A percentile compares a stretch with the other conserved stretches of the same genome.
phyloP scores from a whole-genome alignment of 148 eudicot genomes.

The Oxyria digyna region DNA sequence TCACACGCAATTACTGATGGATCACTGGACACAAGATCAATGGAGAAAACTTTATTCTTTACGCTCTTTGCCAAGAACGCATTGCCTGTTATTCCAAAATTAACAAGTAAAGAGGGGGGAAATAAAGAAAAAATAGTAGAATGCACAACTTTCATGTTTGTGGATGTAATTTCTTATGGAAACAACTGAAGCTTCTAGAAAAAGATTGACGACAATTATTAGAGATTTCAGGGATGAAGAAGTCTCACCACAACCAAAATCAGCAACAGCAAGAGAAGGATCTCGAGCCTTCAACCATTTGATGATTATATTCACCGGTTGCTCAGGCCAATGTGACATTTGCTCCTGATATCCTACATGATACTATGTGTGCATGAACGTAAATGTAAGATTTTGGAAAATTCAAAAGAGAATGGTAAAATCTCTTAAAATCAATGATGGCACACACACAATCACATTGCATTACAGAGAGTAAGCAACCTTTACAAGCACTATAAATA shows the following conservation, averaged over 20 bases:
- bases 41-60: slow-evolving; percentile 80
- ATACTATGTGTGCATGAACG: slow-evolving; percentile 54
- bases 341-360: slow-evolving; percentile 97
- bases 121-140: background rate
- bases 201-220: background rate
- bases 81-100: slow-evolving; percentile 45
- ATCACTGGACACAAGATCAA: slow-evolving; percentile 78
- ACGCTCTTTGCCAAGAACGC: slow-evolving; percentile 74
- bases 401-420: background rate
- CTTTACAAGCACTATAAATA: background rate
- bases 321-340: slow-evolving; percentile 95
- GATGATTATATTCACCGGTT: slow-evolving; percentile 69
- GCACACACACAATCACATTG: background rate
- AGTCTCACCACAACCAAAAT: slow-evolving; percentile 91
- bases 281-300: slow-evolving; percentile 75
- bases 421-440: background rate
- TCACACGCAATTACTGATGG: slow-evolving; percentile 97
- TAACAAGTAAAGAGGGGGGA: background rate
- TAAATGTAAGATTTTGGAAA: slow-evolving; percentile 8
- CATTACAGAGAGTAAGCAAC: background rate
- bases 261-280: slow-evolving; percentile 76
- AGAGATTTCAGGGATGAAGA: slow-evolving; percentile 1
- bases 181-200: background rate
- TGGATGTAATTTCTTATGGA: background rate
- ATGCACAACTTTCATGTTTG: background rate